Base-by-base conservation (phyloP, 2,329 filamentous ascomycete genomes). In the Pseudocercospora fijiensis region DNA sequence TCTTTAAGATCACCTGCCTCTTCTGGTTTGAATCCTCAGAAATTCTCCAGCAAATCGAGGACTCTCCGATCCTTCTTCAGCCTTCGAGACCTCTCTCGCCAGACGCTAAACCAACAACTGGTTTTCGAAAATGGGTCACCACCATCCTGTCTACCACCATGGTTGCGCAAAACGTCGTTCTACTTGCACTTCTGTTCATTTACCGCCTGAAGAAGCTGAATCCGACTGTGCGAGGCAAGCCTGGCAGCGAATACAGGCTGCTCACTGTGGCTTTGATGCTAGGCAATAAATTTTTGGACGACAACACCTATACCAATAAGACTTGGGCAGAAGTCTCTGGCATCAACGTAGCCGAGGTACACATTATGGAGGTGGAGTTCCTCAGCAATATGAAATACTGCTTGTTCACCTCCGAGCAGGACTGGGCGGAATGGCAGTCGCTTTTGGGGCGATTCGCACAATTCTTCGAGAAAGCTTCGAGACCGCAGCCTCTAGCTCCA, bases 331-430 rank as follows among this genome's bases (percentile, higher is more conserved):
- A 99, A 73, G 95, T 99, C 10, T 98, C 95, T 0, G 90, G 91
- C 51, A 96, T 99, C 65, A 88, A 91, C 1, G 94, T 98, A 11
- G 88, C 90, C 65, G 95, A 99, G 78, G 96, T 99, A 58, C 95
- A 99, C 76, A 90, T 97, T 51, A 99, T 99, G 95, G 95, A 99
- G 77, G 95, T 99, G n/a, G 95, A 99, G 77, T 99, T 99, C 72
- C 82, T 99, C 67, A 97, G 94, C 82, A 98, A 98, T 78, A 96
- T 99, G 89, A 88, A 94, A 73, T 99, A 98, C 78, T 92, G 91
- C 71, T 82, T 99, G 7, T 88, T 94, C 75, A 92, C 91, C 3
- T 96, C 93, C 3, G 88, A 92, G 74, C 84, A 87, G 59, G 86
- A 96, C 75, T 99, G 95, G 95, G 84, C 87, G 56, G 85, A 88